These are phyloP conservation scores for Fraxinus americana DNA, from an alignment of 257 asterid genomes.

Conservation along the genomic window DNA sequence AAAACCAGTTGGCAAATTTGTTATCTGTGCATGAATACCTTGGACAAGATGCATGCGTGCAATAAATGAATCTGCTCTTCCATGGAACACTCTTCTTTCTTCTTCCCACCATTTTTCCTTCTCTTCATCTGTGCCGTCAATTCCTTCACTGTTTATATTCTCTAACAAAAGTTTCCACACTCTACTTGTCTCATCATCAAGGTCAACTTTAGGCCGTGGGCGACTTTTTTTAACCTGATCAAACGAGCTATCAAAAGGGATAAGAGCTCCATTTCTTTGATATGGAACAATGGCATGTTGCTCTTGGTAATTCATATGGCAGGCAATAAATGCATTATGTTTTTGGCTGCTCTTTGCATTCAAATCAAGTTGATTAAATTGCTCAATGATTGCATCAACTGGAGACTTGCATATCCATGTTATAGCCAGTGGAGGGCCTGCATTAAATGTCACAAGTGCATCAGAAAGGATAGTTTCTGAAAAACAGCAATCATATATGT, in stretches of 20 bases:
- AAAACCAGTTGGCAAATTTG: conserved; percentile 9
- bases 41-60: conserved; percentile 65
- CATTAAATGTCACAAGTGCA: conserved; percentile 7
- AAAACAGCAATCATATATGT: conserved; percentile 22
- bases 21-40: conserved; percentile 32
- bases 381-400: conserved; percentile 36
- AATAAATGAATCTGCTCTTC: conserved; percentile 57
- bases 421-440: conserved; percentile 34
- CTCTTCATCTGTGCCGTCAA: conserved; percentile 51
- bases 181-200: conserved; percentile 52
- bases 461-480: conserved; percentile 20
- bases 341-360: conserved; percentile 26
- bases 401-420: conserved; percentile 26
- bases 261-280: conserved; percentile 40
- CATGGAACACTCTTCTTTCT: conserved; percentile 49
- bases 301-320: conserved; percentile 22
- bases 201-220: conserved; percentile 53
- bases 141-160: conserved; percentile 51
- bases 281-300: conserved; percentile 44
- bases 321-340: conserved; percentile 23
- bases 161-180: conserved; percentile 60
- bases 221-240: conserved; percentile 26
- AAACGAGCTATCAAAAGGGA: conserved; percentile 34
- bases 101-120: conserved; percentile 57
- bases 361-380: conserved; percentile 30